Evolutionary conservation across 1,139 yeast genomes (phyloP).

Genomic region (Candida pseudoviswanathii): DNA sequence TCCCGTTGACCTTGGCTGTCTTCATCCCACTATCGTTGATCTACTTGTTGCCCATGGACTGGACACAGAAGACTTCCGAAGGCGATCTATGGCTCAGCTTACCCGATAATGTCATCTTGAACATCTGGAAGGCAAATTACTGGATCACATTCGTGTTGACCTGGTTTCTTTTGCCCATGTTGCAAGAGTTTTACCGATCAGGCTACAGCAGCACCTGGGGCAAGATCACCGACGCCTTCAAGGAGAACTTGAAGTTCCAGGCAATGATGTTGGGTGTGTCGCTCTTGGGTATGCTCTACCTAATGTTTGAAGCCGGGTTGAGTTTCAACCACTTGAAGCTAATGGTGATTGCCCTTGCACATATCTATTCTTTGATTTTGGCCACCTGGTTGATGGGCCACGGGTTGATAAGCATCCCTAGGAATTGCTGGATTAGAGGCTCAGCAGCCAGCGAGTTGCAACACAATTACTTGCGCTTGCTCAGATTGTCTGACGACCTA

Average conservation of each 20-base stretch:
- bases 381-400: slow-evolving; percentile 88
- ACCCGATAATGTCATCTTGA: slow-evolving; percentile 49
- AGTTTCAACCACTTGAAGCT: slow-evolving; percentile 60
- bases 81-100: slow-evolving; percentile 26
- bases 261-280: slow-evolving; percentile 56
- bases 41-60: slow-evolving; percentile 44
- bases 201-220: slow-evolving; percentile 58
- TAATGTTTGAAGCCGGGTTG: slow-evolving; percentile 63
- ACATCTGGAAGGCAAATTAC: slow-evolving; percentile 72
- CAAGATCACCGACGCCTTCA: slow-evolving; percentile 58
- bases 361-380: slow-evolving; percentile 73
- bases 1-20: slow-evolving; percentile 43
- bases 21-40: slow-evolving; percentile 46
- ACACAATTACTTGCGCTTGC: slow-evolving; percentile 55
- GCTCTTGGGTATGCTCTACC: slow-evolving; percentile 57
- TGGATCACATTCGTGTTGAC: slow-evolving; percentile 80
- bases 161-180: slow-evolving; percentile 70
- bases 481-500: slow-evolving; percentile 58
- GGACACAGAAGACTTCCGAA: slow-evolving; percentile 30
- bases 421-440: slow-evolving; percentile 57
- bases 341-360: slow-evolving; percentile 74
- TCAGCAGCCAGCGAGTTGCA: slow-evolving; percentile 39
- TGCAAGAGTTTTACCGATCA: slow-evolving; percentile 72
- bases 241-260: slow-evolving; percentile 62
- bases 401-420: slow-evolving; percentile 71